Evolutionary conservation across 345 rosid species (phyloP).

Genomic region (Linum usitatissimum): DNA sequence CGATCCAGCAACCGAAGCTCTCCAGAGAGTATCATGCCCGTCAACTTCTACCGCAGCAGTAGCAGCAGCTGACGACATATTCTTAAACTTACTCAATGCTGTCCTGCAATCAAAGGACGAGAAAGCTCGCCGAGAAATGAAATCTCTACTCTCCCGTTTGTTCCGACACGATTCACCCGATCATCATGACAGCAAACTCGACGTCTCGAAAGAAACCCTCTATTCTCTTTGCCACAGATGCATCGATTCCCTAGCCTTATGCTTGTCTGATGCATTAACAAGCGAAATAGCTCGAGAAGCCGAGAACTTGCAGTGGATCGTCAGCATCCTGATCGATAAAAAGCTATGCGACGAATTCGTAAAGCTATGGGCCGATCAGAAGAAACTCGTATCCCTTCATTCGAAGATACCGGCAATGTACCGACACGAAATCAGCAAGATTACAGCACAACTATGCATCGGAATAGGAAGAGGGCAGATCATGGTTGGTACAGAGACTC

Average conservation of each 20-base stretch:
- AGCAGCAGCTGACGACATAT: constrained; percentile 48
- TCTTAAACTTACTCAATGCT: constrained; percentile 48
- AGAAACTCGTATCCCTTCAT: constrained; percentile 75
- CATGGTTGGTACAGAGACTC: constrained; percentile 56
- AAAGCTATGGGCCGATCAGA: constrained; percentile 82
- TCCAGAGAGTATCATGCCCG: constrained; percentile 57
- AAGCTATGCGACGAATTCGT: constrained; percentile 65
- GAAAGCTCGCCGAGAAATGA: constrained; percentile 88
- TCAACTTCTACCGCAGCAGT: constrained; percentile 41
- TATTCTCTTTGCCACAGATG: constrained; percentile 72
- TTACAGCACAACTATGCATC: constrained; percentile 72
- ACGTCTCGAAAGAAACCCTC: constrained; percentile 58
- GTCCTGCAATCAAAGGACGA: constrained; percentile 83
- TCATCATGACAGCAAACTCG: constrained; percentile 24
- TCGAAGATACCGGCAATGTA: constrained; percentile 73
- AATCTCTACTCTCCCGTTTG: constrained; percentile 51
- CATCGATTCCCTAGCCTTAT: constrained; percentile 56
- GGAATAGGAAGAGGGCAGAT: constrained; percentile 75
- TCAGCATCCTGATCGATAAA: constrained; percentile 58
- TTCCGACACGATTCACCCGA: constrained; percentile 50
- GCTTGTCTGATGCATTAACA: constrained; percentile 63
- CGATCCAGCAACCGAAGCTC: constrained; percentile 40
- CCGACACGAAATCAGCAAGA: constrained; percentile 78
- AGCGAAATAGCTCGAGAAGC: constrained; percentile 82
- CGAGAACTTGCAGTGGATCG: constrained; percentile 83